Base-by-base conservation (phyloP, 345 rosid genomes). In the Hypericum perforatum region DNA sequence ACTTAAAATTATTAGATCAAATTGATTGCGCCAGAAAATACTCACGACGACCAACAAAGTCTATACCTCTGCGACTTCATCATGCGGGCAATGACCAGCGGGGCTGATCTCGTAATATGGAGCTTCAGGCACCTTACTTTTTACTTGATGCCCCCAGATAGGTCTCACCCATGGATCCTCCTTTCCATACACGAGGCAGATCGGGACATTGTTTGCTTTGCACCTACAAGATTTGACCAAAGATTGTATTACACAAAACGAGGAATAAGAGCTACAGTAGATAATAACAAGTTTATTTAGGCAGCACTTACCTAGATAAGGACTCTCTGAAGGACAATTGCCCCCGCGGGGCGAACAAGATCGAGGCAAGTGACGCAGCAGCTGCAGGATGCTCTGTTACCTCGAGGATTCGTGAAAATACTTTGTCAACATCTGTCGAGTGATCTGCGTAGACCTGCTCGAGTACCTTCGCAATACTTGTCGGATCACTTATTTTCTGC, bases 31-130 rank as follows among this genome's bases (percentile, higher is more conserved):
- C 8, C 7, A 15, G 12, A 2, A 44, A 11, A 43, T 42, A 22
- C 32, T 22, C 32, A 4, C 42, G 12, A 43, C 5, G 5, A 60
- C 41, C 0, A 37, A 50, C 9, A 50, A 43, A 46, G 50, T 47
- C 14, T 39, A 53, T 76, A 87, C 98, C 98, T 92, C 98, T 9
- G 98, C 94, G 67, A 92, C 94, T 83, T 92, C 98, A 56, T 92
- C 96, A 47, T 92, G 98, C 56, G 98, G 98, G 77, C 98, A 92
- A 69, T 92, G 98, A 58, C 98, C 98, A 4, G 98, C 98, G 8
- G 98, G 96, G 69, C 94, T 92, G 73, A 92, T 83, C 67, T 87
- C 88, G 11, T 92, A 92, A 70, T 82, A 87, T 10, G 88, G 85
- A 58, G 94, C 81, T 52, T 81, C 82, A 6, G 95, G 88, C 7